Percentiles rank a stretch among this genome's conserved stretches.
These are phyloP conservation scores for Hypoxylon trugodes DNA, from an alignment of 495 filamentous ascomycete genomes.

Conservation along the genomic window DNA sequence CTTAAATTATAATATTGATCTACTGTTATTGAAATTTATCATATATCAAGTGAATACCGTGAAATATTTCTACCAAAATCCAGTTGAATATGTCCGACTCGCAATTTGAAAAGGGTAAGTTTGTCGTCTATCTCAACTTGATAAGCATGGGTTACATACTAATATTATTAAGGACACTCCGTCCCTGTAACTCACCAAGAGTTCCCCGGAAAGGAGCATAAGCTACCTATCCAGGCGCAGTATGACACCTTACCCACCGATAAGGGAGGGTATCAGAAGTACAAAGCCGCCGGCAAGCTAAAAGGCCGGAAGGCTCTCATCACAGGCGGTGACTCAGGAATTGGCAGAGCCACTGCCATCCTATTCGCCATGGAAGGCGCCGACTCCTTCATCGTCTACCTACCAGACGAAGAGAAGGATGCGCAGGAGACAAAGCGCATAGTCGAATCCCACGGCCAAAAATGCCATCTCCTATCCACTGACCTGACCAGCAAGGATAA, in stretches of 20 bases:
- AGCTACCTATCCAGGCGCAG: conserved; percentile 69
- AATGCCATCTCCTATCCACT: conserved; percentile 65
- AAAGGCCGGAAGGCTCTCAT: conserved; percentile 78
- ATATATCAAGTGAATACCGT: background rate
- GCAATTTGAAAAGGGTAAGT: conserved; percentile 64
- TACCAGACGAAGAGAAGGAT: conserved; percentile 79
- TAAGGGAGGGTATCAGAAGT: conserved; percentile 74
- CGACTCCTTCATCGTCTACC: conserved; percentile 74
- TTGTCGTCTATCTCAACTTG: background rate
- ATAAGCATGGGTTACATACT: conserved; percentile 6
- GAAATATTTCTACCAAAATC: background rate
- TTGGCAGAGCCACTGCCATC: conserved; percentile 80
- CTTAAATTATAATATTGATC: background rate
- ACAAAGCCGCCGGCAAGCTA: conserved; percentile 82
- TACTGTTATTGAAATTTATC: background rate
- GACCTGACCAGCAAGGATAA: conserved; percentile 71
- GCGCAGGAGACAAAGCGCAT: conserved; percentile 75
- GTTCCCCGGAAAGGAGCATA: conserved; percentile 72
- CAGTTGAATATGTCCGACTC: conserved; percentile 48
- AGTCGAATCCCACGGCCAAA: conserved; percentile 70
- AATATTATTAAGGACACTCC: conserved; percentile 63
- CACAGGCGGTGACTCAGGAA: conserved; percentile 84
- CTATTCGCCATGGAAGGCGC: conserved; percentile 88
- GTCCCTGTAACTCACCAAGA: conserved; percentile 73
- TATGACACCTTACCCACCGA: conserved; percentile 74